phyloP scores from a whole-genome alignment of 768 basidiomycete species.

The Hericium coralloides region DNA sequence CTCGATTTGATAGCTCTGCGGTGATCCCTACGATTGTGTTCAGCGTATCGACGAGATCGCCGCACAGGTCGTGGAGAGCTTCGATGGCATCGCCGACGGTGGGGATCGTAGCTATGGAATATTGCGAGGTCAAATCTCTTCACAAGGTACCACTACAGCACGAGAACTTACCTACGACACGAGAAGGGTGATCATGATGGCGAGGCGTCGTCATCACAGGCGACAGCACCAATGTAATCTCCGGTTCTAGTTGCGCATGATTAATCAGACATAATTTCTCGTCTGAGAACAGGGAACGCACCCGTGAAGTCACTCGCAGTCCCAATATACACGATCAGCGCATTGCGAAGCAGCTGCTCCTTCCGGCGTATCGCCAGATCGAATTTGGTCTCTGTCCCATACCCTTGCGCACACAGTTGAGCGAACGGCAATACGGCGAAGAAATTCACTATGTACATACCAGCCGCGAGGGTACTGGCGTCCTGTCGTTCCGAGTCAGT shows the following conservation, averaged over 20 bases:
- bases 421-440: neutral
- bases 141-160: neutral
- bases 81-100: conserved; percentile 68
- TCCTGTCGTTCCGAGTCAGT: conserved; percentile 58
- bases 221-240: conserved; percentile 63
- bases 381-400: conserved; percentile 48
- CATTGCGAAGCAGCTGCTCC: conserved; percentile 51
- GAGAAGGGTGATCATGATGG: conserved; percentile 47
- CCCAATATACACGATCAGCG: conserved; percentile 59
- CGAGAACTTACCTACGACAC: conserved; percentile 44
- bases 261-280: neutral
- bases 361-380: conserved; percentile 45
- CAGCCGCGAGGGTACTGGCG: conserved; percentile 43
- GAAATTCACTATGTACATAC: conserved; percentile 25
- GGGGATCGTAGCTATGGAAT: conserved; percentile 54
- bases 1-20: conserved; percentile 61
- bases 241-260: conserved; percentile 38
- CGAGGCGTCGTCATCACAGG: conserved; percentile 51
- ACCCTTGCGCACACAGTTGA: conserved; percentile 27
- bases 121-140: too few relatives aligned
- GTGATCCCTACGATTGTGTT: conserved; percentile 61
- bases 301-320: conserved; percentile 57
- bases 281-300: neutral
- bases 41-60: conserved; percentile 49
- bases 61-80: conserved; percentile 52